Percentiles rank a stretch among this genome's conserved stretches.
These are phyloP conservation scores for Speleostelium caveatum DNA, from an alignment of 78 protist species.

Conservation along the genomic window DNA sequence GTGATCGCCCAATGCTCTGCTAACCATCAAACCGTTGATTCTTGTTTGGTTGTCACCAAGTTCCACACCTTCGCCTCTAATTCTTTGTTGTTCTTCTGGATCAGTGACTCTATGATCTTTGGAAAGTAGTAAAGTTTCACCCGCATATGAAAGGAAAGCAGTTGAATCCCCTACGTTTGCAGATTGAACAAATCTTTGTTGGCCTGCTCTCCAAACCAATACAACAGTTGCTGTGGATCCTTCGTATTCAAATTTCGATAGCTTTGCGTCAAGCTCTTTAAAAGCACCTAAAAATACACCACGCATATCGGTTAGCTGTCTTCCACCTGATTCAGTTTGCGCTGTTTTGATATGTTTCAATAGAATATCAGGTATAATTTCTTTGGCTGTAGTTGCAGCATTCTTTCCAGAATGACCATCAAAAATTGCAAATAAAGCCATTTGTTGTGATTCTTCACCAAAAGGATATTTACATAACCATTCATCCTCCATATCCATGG, in stretches of 20 bases:
- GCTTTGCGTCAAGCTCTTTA: slow-evolving; percentile 67
- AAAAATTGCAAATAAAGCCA: slow-evolving; percentile 65
- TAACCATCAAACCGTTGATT: slow-evolving; percentile 82
- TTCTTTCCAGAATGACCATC: slow-evolving; percentile 86
- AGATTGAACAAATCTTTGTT: slow-evolving; percentile 78
- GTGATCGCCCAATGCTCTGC: slow-evolving; percentile 84
- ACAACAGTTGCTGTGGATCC: slow-evolving; percentile 81
- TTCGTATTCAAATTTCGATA: slow-evolving; percentile 72
- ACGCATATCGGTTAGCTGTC: slow-evolving; percentile 51
- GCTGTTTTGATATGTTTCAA: slow-evolving; percentile 52
- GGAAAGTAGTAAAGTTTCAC: slow-evolving; percentile 38
- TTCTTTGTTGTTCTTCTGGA: slow-evolving; percentile 75
- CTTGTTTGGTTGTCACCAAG: slow-evolving; percentile 74
- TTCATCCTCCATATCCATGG: slow-evolving; percentile 65
- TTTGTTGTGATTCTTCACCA: slow-evolving; percentile 35
- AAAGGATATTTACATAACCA: slow-evolving; percentile 18
- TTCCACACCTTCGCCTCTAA: slow-evolving; percentile 60
- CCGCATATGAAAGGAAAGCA: slow-evolving; percentile 73
- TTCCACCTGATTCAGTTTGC: slow-evolving; percentile 16
- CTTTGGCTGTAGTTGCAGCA: slow-evolving; percentile 65
- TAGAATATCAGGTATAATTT: slow-evolving; percentile 52
- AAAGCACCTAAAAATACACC: slow-evolving; percentile 69
- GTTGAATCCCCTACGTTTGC: slow-evolving; percentile 87
- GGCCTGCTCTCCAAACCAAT: slow-evolving; percentile 69
- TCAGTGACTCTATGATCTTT: slow-evolving; percentile 73